Conservation (phyloP, 2,329 filamentous ascomycete species). For the Sphaerostilbella broomeana region DNA sequence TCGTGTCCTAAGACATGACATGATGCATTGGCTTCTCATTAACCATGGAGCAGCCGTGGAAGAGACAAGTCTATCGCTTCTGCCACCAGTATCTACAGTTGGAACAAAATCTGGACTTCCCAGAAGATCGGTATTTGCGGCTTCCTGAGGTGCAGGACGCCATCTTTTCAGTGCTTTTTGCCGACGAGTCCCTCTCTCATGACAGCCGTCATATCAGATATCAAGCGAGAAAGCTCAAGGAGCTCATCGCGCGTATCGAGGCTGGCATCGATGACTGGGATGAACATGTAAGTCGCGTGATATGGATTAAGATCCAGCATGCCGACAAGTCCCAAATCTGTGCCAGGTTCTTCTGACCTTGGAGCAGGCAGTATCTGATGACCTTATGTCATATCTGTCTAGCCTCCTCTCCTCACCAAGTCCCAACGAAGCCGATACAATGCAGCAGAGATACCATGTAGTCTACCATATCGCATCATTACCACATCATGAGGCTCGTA, state of each 20-base stretch:
- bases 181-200: slow-evolving; percentile 41
- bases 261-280: slow-evolving; percentile 72
- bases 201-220: slow-evolving; percentile 63
- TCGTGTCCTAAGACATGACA: no score
- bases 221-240: slow-evolving; percentile 65
- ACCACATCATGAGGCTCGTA: slow-evolving; percentile 19
- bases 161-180: slow-evolving; percentile 62
- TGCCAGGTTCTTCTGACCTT: slow-evolving; percentile 20
- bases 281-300: slow-evolving; percentile 63
- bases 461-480: slow-evolving; percentile 54
- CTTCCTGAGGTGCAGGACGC: slow-evolving; percentile 56
- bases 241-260: slow-evolving; percentile 64
- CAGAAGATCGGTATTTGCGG: slow-evolving; percentile 51
- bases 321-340: background rate
- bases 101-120: slow-evolving; percentile 58
- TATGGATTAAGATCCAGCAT: background rate
- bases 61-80: slow-evolving; percentile 41
- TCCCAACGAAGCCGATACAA: slow-evolving; percentile 57
- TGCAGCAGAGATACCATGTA: slow-evolving; percentile 67
- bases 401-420: slow-evolving; percentile 56
- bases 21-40: background rate
- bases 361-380: slow-evolving; percentile 71
- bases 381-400: slow-evolving; percentile 65
- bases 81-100: slow-evolving; percentile 76
- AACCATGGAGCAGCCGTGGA: slow-evolving; percentile 12